These are phyloP conservation scores for Circinella umbellata DNA, from an alignment of 371 early-diverging fungal species.

Conservation along the genomic window DNA sequence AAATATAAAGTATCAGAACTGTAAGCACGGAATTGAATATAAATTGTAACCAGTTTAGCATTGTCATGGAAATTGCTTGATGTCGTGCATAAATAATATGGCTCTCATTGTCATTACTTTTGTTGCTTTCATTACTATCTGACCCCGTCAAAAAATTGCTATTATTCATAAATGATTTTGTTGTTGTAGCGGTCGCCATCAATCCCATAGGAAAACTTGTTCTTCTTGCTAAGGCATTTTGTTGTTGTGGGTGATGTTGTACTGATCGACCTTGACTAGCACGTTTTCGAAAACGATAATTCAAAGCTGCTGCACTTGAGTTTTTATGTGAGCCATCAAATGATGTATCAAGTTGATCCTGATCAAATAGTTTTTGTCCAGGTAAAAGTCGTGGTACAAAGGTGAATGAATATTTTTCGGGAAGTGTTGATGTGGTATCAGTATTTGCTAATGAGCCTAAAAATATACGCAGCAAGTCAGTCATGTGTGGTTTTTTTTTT, in stretches of 20 bases:
- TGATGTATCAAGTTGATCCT: conserved; percentile 2
- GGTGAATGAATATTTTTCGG: conserved; percentile 19
- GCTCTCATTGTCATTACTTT: not conserved
- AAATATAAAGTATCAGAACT: conserved; percentile 52
- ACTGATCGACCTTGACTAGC: conserved; percentile 2
- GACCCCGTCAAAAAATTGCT: no score
- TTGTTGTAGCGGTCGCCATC: no score
- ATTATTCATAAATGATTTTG: no score
- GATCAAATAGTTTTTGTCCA: conserved; percentile 27
- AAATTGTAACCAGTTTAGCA: conserved; percentile 62
- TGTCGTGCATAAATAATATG: conserved; percentile 21
- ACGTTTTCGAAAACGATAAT: conserved; percentile 20
- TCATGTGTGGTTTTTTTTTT: no score
- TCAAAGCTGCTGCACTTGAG: conserved; percentile 14
- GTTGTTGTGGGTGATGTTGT: conserved; percentile 1
- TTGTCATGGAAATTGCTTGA: conserved; percentile 28
- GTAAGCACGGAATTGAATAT: conserved; percentile 65
- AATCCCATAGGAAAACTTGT: no score
- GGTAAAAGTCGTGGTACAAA: conserved; percentile 27
- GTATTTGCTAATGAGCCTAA: not conserved
- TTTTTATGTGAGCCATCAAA: not conserved
- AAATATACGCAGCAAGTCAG: not conserved
- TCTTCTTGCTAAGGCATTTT: not conserved
- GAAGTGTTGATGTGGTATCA: not conserved
- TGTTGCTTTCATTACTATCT: no score